Evolutionary conservation across 257 asterid species (phyloP), one percentile per base, ranked within the genome.

Genomic region (Lycium ferocissimum): DNA sequence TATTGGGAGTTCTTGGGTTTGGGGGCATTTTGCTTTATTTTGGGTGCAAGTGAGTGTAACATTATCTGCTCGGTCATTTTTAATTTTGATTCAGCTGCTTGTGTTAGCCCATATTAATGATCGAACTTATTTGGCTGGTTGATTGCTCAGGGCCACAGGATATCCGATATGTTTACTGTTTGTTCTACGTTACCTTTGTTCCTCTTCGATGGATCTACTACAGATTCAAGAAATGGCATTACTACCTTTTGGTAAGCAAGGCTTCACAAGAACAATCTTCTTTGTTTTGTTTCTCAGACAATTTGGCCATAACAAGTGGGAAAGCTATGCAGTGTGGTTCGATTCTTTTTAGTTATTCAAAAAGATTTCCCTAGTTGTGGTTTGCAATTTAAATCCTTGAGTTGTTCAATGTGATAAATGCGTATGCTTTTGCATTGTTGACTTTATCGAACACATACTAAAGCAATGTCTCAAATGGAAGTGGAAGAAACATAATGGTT

Each of bases 131-230:
- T 26, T 87, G 67, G 75, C 18, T 66, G n/a, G 17, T 66, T 66
- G n/a, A 66, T 11, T 70, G 79, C 47, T 83, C 94, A 96, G 99
- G 99, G 94, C 99, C 98, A 1, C 97, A 96, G 86, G 99, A 93
- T 85, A 92, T 96, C 43, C 97, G 95, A 18, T 96, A 96, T 85
- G 84, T 93, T 49, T 96, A 95, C 66, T 95, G 99, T 89, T 56
- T 95, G 88, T 94, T 95, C 87, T 96, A 94, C 86, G 90, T 95
- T 56, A 93, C 91, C 73, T 96, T 96, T 26, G 99, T 96, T 84
- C 99, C 99, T 69, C 94, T 94, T 79, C 92, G 99, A 58, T 97
- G 99, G 99, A 94, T 97, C 82, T 97, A 97, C 78, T 97, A 97
- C 87, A 90, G 98, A 78, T 97, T 95, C 92, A 97, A 94, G 92